Evolutionary conservation across 2,329 filamentous ascomycete genomes (phyloP).

Genomic region (Alternaria hordeiaustralica): DNA sequence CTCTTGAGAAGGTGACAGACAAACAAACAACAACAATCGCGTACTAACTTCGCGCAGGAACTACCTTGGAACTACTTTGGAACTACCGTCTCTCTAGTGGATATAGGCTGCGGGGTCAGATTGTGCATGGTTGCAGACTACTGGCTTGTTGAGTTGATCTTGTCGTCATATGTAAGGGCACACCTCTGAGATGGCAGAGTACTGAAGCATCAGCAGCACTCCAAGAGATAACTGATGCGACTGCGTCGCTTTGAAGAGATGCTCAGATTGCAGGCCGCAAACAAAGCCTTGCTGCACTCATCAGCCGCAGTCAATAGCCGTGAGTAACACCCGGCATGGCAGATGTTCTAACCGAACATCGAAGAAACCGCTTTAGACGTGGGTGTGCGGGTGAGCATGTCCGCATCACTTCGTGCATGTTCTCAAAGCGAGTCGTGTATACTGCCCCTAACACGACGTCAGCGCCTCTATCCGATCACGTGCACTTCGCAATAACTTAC

Average conservation of each 20-base stretch:
- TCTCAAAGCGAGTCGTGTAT: constrained; percentile 1
- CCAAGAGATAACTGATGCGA: background rate
- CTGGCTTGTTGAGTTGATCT: background rate
- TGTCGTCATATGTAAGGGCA: background rate
- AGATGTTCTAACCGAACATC: background rate
- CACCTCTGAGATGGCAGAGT: background rate
- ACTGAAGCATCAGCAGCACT: background rate
- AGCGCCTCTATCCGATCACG: constrained; percentile 18
- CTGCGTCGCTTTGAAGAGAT: background rate
- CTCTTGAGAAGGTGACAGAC: background rate
- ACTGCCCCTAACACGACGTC: background rate
- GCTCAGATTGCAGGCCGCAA: background rate
- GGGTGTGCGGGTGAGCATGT: background rate
- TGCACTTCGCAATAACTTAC: constrained; percentile 34
- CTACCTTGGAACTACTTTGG: background rate
- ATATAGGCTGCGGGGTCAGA: background rate
- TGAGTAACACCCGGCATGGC: background rate
- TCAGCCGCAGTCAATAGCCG: background rate
- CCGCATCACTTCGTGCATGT: background rate
- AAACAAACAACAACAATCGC: background rate
- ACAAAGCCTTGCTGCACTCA: background rate
- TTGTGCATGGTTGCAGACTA: background rate
- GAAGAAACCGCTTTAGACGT: background rate
- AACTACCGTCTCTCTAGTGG: background rate
- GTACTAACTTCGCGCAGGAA: background rate